Evolutionary conservation across 1,139 yeast species (phyloP).

Genomic region (Meyerozyma carpophila): DNA sequence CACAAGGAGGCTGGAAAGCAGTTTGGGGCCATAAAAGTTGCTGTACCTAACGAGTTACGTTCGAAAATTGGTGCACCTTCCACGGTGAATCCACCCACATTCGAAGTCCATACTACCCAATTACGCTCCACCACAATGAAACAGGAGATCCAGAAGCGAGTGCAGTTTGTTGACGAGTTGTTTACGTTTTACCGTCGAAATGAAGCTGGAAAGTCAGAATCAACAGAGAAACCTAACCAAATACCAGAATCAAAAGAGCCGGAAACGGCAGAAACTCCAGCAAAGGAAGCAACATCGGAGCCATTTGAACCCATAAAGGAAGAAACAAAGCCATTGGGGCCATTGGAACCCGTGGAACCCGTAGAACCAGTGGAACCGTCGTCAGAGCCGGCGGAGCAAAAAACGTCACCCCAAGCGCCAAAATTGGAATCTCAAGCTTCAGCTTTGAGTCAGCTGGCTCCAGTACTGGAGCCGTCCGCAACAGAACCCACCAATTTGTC

Average conservation of each 20-base stretch:
- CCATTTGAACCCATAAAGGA: no score
- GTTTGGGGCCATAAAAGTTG: conserved; percentile 71
- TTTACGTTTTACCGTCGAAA: conserved; percentile 19
- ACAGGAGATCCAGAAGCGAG: conserved; percentile 25
- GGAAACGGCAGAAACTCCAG: no score
- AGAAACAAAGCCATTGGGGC: no score
- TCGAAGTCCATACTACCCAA: conserved; percentile 50
- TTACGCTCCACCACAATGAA: conserved; percentile 22
- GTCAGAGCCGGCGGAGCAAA: no score
- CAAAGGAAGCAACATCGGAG: no score
- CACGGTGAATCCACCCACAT: conserved; percentile 36
- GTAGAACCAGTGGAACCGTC: no score
- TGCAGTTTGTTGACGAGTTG: conserved; percentile 26
- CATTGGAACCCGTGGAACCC: no score
- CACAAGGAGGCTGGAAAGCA: conserved; percentile 39
- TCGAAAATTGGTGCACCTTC: conserved; percentile 23
- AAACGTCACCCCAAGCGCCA: no score
- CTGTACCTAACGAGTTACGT: conserved; percentile 44
- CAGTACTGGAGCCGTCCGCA: neutral
- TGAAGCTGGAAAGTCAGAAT: neutral
- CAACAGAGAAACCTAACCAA: conserved; percentile 15
- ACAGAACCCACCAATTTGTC: conserved; percentile 20
- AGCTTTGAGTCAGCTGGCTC: no score
- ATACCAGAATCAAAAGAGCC: conserved; percentile 13
- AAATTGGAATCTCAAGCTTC: no score